Evolutionary conservation across 176 grass and related monocot species (phyloP).

Genomic region (Eremochloa ophiuroides): DNA sequence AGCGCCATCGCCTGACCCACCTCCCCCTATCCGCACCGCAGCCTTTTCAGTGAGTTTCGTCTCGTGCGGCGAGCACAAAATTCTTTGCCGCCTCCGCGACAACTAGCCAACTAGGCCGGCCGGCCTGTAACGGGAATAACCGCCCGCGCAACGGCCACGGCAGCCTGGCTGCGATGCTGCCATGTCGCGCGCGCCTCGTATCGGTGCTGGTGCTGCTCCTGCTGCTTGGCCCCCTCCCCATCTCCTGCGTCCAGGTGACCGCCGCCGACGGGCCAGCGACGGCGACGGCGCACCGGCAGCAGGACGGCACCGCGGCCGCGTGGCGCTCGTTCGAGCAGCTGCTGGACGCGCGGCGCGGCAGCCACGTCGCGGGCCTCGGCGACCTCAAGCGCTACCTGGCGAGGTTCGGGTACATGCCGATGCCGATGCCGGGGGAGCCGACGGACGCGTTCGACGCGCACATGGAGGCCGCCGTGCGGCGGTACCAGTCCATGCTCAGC

Average conservation of each 20-base stretch:
- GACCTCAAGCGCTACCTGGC: conserved; percentile 73
- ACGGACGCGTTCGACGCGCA: conserved; percentile 67
- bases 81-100: conserved; percentile 17
- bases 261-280: background rate
- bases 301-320: conserved; percentile 25
- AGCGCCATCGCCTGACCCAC: conserved; percentile 13
- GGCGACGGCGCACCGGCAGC: background rate
- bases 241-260: background rate
- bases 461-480: conserved; percentile 55
- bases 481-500: conserved; percentile 62
- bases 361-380: conserved; percentile 43
- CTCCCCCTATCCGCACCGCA: conserved; percentile 4
- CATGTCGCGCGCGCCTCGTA: conserved; percentile 22
- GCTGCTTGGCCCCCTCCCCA: background rate
- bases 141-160: conserved; percentile 13
- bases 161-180: conserved; percentile 32
- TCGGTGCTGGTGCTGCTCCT: background rate
- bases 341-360: conserved; percentile 53
- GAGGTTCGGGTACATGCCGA: conserved; percentile 70
- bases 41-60: background rate
- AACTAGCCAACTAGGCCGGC: background rate
- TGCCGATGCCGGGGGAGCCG: conserved; percentile 5
- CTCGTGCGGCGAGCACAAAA: background rate
- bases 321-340: conserved; percentile 65
- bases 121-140: conserved; percentile 49